Conservation (phyloP, 2,329 filamentous ascomycete genomes). For the Dothidotthia symphoricarpi region DNA sequence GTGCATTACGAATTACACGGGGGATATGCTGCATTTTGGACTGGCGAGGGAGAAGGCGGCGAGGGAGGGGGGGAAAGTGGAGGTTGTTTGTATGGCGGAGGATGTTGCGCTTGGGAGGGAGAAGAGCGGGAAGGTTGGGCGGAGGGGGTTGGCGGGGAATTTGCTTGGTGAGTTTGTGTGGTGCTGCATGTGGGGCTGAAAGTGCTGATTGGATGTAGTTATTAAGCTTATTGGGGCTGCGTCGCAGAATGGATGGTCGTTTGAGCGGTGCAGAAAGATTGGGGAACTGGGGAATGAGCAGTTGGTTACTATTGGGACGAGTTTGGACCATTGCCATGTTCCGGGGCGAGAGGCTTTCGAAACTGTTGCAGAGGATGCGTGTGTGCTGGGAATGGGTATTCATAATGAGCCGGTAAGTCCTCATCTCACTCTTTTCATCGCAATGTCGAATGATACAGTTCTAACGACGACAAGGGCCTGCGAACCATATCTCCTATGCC, state of each 20-base stretch:
- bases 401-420: slow-evolving; percentile 51
- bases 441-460: too few relatives aligned
- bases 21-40: slow-evolving; percentile 52
- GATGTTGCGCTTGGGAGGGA: slow-evolving; percentile 50
- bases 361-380: slow-evolving; percentile 42
- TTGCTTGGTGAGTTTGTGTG: slow-evolving; percentile 39
- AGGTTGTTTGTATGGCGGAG: slow-evolving; percentile 51
- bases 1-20: slow-evolving; percentile 53
- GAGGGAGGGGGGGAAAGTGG: slow-evolving; percentile 47
- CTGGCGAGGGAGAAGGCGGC: slow-evolving; percentile 50
- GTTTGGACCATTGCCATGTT: slow-evolving; percentile 55
- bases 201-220: slow-evolving; percentile 32
- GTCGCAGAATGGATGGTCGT: slow-evolving; percentile 46
- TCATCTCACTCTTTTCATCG: too few relatives aligned
- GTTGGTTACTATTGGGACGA: slow-evolving; percentile 52
- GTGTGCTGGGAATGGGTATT: slow-evolving; percentile 50
- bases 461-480: slow-evolving; percentile 44
- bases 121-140: slow-evolving; percentile 50
- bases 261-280: slow-evolving; percentile 48
- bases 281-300: slow-evolving; percentile 47
- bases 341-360: slow-evolving; percentile 53
- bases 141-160: slow-evolving; percentile 53
- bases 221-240: slow-evolving; percentile 50
- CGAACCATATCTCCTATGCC: slow-evolving; percentile 50
- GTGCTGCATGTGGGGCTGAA: not conserved